These are phyloP conservation scores for Hemileccinum impolitum DNA, from an alignment of 768 basidiomycete species.

Conservation along the genomic window DNA sequence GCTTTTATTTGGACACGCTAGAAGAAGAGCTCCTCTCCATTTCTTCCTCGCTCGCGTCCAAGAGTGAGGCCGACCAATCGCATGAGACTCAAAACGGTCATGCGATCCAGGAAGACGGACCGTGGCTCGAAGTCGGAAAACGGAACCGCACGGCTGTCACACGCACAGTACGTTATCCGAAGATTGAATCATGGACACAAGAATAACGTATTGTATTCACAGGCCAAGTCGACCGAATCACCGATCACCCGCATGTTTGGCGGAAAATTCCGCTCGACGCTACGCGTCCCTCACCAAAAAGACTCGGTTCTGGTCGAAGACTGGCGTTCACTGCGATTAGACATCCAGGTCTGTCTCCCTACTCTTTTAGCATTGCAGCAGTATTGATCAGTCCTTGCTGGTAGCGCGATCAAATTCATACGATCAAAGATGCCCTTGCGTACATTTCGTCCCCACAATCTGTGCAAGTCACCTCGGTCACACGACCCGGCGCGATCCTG, in stretches of 20 bases:
- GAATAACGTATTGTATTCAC: neutral
- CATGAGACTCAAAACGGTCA: constrained; percentile 12
- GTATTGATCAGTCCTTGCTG: neutral
- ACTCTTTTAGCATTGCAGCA: too few relatives aligned
- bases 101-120: constrained; percentile 51
- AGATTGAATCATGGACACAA: neutral
- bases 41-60: constrained; percentile 47
- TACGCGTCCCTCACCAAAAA: constrained; percentile 76
- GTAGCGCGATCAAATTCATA: constrained; percentile 69
- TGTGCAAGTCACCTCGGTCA: constrained; percentile 64
- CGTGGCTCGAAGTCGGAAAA: constrained; percentile 93
- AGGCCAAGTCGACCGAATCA: constrained; percentile 80
- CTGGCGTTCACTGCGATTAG: constrained; percentile 84
- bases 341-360: constrained; percentile 65
- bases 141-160: constrained; percentile 79
- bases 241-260: constrained; percentile 92
- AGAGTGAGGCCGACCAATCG: constrained; percentile 27
- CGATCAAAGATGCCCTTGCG: constrained; percentile 79
- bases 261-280: constrained; percentile 83
- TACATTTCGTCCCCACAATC: constrained; percentile 76
- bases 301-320: constrained; percentile 90
- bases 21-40: constrained; percentile 86
- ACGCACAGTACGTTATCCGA: constrained; percentile 56
- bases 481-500: constrained; percentile 53
- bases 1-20: constrained; percentile 91